Percentiles rank a stretch among this genome's conserved stretches.
These are phyloP conservation scores for Firmiana major DNA, from an alignment of 345 rosid genomes.

Conservation along the genomic window DNA sequence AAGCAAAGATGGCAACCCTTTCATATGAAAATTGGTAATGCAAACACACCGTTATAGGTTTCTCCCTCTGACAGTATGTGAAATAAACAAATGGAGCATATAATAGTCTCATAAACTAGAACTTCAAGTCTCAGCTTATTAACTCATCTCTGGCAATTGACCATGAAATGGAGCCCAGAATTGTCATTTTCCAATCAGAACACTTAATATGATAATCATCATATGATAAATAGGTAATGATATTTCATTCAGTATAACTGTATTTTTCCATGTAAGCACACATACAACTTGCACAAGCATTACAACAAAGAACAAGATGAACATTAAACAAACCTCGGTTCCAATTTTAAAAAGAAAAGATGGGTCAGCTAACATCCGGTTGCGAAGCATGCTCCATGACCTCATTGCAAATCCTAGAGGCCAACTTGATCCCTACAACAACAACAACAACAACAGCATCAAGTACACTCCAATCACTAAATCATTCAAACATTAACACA, in stretches of 20 bases:
- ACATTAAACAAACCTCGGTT: slow-evolving; percentile 57
- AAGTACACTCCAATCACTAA: neutral
- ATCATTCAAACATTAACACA: neutral
- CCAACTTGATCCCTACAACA: slow-evolving; percentile 61
- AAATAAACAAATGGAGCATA: neutral
- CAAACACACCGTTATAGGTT: neutral
- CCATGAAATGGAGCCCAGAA: neutral
- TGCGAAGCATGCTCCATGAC: slow-evolving; percentile 71
- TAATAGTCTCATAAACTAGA: neutral
- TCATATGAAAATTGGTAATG: neutral
- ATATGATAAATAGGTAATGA: neutral
- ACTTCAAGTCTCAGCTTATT: neutral
- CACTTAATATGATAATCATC: neutral
- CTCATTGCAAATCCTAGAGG: slow-evolving; percentile 61
- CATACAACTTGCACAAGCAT: neutral
- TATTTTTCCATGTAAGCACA: neutral
- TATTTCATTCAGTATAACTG: neutral
- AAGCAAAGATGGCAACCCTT: neutral
- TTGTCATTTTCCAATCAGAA: neutral
- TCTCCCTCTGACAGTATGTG: neutral
- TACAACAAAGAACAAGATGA: neutral
- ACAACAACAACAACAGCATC: slow-evolving; percentile 16
- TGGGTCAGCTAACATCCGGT: slow-evolving; percentile 93
- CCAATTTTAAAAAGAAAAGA: slow-evolving; percentile 95
- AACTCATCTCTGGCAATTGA: neutral